Evolutionary conservation across 2,329 filamentous ascomycete species (phyloP).

Genomic region (Exophiala aquamarina): DNA sequence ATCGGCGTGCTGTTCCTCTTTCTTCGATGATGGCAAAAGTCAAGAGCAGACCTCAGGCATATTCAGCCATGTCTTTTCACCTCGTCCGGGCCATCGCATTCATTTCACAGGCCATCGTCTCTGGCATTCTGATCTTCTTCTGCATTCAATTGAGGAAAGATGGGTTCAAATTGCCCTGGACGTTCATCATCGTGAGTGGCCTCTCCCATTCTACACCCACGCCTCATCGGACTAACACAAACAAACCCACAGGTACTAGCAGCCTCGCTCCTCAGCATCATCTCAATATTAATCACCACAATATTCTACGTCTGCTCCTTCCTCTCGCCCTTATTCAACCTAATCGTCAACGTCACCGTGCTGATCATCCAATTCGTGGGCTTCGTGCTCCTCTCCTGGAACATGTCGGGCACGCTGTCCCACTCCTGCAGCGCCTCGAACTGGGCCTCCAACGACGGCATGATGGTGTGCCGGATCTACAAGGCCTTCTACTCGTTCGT

Average conservation of each 20-base stretch:
- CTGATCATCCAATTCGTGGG: conserved; percentile 53
- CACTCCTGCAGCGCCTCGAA: conserved; percentile 50
- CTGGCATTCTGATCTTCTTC: conserved; percentile 57
- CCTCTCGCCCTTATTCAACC: conserved; percentile 53
- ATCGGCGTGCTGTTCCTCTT: background rate
- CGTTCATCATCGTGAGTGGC: conserved; percentile 56
- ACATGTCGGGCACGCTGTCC: conserved; percentile 52
- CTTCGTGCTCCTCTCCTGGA: conserved; percentile 55
- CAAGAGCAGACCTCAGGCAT: conserved; percentile 30
- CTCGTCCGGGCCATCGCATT: conserved; percentile 40
- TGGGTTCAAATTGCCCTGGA: conserved; percentile 56
- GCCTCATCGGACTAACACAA: background rate
- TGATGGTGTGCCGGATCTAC: conserved; percentile 58
- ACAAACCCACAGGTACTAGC: conserved; percentile 47
- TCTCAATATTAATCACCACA: conserved; percentile 49
- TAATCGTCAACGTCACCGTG: conserved; percentile 49
- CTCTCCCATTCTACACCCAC: background rate
- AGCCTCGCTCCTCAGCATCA: conserved; percentile 52
- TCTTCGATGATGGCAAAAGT: conserved; percentile 22
- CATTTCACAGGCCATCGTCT: conserved; percentile 55
- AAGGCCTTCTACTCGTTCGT: conserved; percentile 61
- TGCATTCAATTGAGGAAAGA: conserved; percentile 53
- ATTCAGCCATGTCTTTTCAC: conserved; percentile 42
- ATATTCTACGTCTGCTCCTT: conserved; percentile 52
- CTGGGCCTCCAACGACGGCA: conserved; percentile 56